phyloP scores from a whole-genome alignment of 1,284 basidiomycete species.

The Wallemia ichthyophaga region DNA sequence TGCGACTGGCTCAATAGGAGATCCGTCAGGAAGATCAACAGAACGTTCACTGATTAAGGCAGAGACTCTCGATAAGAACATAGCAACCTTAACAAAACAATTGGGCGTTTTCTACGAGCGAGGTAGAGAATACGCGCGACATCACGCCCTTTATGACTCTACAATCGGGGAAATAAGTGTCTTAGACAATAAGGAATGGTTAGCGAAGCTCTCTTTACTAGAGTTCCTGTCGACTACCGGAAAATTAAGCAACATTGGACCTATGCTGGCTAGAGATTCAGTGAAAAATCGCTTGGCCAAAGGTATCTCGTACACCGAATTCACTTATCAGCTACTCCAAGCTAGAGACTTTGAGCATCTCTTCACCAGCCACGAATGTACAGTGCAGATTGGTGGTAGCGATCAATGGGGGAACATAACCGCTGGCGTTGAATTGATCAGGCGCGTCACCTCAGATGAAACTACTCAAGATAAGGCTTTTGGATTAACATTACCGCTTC shows the following conservation, averaged over 20 bases:
- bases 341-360: conserved; percentile 78
- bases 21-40: conserved; percentile 63
- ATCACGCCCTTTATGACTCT: conserved; percentile 13
- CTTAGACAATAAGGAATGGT: conserved; percentile 66
- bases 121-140: conserved; percentile 29
- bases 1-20: conserved; percentile 83
- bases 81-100: conserved; percentile 30
- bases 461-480: conserved; percentile 25
- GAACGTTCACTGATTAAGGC: conserved; percentile 43
- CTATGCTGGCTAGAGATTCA: conserved; percentile 57
- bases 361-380: conserved; percentile 34
- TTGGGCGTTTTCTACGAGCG: conserved; percentile 40
- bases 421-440: conserved; percentile 66
- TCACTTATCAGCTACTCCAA: conserved; percentile 87
- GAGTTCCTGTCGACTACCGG: conserved; percentile 65
- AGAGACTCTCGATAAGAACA: conserved; percentile 34
- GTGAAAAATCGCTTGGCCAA: conserved; percentile 18
- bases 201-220: conserved; percentile 36
- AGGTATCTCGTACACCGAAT: conserved; percentile 85
- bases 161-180: conserved; percentile 17
- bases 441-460: conserved; percentile 17
- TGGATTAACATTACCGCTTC: conserved; percentile 73
- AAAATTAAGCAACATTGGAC: conserved; percentile 46
- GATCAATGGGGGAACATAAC: conserved; percentile 99
- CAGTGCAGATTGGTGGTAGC: conserved; percentile 74